A percentile compares a stretch with the other conserved stretches of the same genome.
Evolutionary conservation across 2,329 filamentous ascomycete genomes (phyloP).

Genomic region (Epichloe aotearoae): DNA sequence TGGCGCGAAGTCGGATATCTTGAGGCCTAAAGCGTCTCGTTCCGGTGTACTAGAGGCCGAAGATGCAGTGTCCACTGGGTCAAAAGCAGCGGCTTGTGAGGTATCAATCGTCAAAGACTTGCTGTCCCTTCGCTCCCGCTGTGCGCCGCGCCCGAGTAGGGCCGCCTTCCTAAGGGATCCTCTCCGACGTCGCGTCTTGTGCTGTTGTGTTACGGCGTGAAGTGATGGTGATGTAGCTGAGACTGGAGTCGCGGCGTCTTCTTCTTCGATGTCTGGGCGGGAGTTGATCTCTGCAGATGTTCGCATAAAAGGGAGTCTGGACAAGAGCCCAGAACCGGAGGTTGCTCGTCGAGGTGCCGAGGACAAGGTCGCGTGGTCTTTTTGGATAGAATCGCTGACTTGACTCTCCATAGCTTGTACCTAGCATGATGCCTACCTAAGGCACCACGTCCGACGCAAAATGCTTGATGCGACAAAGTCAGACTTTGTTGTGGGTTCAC

Average conservation of each 20-base stretch:
- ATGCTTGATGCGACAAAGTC: neutral
- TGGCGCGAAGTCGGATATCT: constrained; percentile 32
- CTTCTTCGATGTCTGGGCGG: constrained; percentile 21
- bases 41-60: constrained; percentile 12
- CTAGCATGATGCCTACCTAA: neutral
- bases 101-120: constrained; percentile 32
- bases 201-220: constrained; percentile 22
- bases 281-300: constrained; percentile 18
- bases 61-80: constrained; percentile 9
- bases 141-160: constrained; percentile 60
- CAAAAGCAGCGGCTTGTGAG: constrained; percentile 15
- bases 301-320: constrained; percentile 53
- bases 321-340: constrained; percentile 51
- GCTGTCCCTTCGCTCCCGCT: constrained; percentile 43
- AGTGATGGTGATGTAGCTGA: constrained; percentile 17
- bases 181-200: constrained; percentile 53
- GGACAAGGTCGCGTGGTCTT: constrained; percentile 7
- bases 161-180: constrained; percentile 82
- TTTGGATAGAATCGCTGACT: neutral
- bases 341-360: constrained; percentile 29
- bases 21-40: constrained; percentile 30
- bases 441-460: neutral
- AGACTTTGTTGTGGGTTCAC: neutral
- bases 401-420: constrained; percentile 5
- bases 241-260: constrained; percentile 8